These are phyloP conservation scores for Coemansia sp. DNA, from an alignment of 192 early-diverging fungal species.

Conservation along the genomic window DNA sequence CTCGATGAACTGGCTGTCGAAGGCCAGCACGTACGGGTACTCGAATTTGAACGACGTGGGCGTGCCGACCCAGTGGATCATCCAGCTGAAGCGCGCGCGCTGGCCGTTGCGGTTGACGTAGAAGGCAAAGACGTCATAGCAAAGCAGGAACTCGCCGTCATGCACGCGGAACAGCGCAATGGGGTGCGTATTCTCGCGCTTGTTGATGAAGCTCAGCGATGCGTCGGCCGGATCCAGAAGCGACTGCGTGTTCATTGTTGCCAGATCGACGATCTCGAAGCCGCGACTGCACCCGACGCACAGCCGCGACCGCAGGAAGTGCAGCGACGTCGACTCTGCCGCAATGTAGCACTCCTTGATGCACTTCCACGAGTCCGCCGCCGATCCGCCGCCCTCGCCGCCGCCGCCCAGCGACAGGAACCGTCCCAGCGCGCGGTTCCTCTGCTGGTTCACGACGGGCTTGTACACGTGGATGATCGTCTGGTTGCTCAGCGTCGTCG, in stretches of 20 bases:
- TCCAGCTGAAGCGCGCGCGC: slow-evolving; percentile 71
- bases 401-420: slow-evolving; percentile 47
- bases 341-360: slow-evolving; percentile 94
- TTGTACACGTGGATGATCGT: slow-evolving; percentile 79
- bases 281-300: slow-evolving; percentile 91
- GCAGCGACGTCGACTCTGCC: slow-evolving; percentile 82
- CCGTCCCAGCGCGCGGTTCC: slow-evolving; percentile 51
- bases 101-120: slow-evolving; percentile 88
- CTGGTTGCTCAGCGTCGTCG: slow-evolving; percentile 68
- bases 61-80: slow-evolving; percentile 85
- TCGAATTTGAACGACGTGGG: slow-evolving; percentile 83
- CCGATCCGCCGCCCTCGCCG: slow-evolving; percentile 9
- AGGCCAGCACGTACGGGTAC: slow-evolving; percentile 88
- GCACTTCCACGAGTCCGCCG: slow-evolving; percentile 51
- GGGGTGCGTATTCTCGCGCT: slow-evolving; percentile 76
- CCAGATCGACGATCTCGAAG: slow-evolving; percentile 91
- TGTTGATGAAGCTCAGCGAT: slow-evolving; percentile 75
- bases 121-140: slow-evolving; percentile 95
- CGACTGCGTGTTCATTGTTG: slow-evolving; percentile 81
- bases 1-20: slow-evolving; percentile 90
- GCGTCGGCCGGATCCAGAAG: slow-evolving; percentile 85
- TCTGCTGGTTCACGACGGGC: slow-evolving; percentile 60
- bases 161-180: slow-evolving; percentile 81
- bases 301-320: slow-evolving; percentile 82
- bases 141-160: slow-evolving; percentile 81